Conservation (phyloP, 2,329 filamentous ascomycete species). For the Beauveria bassiana region DNA sequence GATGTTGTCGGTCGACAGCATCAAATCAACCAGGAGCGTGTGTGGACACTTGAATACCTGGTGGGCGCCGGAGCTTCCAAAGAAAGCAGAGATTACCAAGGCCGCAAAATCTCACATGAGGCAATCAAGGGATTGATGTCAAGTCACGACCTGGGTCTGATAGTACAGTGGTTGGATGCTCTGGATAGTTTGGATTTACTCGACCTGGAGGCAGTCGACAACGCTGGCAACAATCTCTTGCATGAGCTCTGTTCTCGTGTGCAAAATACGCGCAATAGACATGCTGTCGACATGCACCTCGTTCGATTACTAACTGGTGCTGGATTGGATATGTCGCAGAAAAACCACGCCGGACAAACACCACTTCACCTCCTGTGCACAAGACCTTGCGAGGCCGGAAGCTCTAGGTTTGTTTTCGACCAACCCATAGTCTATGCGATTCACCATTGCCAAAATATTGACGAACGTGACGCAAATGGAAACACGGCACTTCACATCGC, state of each 20-base stretch:
- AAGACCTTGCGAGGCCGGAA: neutral
- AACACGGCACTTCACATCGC: constrained; percentile 5
- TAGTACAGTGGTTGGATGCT: neutral
- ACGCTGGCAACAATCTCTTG: neutral
- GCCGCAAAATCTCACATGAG: neutral
- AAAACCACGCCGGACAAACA: neutral
- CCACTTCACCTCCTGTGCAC: constrained; percentile 1
- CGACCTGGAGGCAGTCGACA: neutral
- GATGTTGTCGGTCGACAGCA: neutral
- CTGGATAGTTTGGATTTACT: neutral
- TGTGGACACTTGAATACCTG: neutral
- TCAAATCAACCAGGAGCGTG: neutral
- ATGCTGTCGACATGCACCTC: neutral
- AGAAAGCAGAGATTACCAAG: neutral
- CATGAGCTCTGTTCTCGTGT: neutral
- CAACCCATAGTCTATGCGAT: neutral
- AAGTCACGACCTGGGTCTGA: neutral
- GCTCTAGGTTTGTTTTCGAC: neutral
- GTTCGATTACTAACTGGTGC: neutral
- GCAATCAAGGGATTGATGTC: neutral
- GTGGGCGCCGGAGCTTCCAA: neutral
- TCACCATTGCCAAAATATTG: neutral
- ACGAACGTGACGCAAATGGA: neutral
- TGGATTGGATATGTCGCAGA: neutral
- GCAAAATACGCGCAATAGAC: neutral